A percentile compares a stretch with the other conserved stretches of the same genome.
These are phyloP conservation scores for Rhodotorula sp. DNA, from an alignment of 1,284 basidiomycete species.

Conservation along the genomic window DNA sequence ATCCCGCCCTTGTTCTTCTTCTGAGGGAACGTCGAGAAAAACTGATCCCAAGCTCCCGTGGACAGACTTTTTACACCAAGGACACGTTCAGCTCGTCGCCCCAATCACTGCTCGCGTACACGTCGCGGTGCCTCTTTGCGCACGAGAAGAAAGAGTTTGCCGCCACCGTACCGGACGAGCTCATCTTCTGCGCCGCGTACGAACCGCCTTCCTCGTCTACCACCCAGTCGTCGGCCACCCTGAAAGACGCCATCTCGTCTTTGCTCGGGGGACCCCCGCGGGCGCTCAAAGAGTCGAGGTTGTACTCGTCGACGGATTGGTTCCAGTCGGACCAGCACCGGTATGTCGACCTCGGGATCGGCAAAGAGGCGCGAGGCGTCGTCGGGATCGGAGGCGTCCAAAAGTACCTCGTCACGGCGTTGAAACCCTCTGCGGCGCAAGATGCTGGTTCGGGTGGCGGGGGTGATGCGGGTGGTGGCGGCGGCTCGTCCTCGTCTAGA, in stretches of 20 bases:
- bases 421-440: conserved; percentile 53
- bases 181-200: conserved; percentile 83
- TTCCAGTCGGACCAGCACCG: conserved; percentile 61
- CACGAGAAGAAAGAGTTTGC: conserved; percentile 71
- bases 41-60: neutral
- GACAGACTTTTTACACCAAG: conserved; percentile 75
- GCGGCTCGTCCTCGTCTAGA: too few relatives aligned
- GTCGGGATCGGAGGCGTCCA: conserved; percentile 84
- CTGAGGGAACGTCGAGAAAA: neutral
- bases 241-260: conserved; percentile 7
- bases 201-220: conserved; percentile 55
- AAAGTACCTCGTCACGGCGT: conserved; percentile 83
- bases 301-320: conserved; percentile 79
- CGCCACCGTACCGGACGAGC: conserved; percentile 65
- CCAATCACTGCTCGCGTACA: conserved; percentile 63
- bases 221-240: conserved; percentile 2
- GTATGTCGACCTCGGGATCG: conserved; percentile 75
- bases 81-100: conserved; percentile 69
- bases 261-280: conserved; percentile 18
- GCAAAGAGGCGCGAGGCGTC: conserved; percentile 77
- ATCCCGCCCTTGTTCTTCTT: neutral
- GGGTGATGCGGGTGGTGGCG: conserved; percentile 5
- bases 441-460: neutral
- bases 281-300: conserved; percentile 59
- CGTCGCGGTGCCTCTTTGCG: conserved; percentile 77